phyloP scores from a whole-genome alignment of 2,329 filamentous ascomycete genomes.

The Epichloe elymi region DNA sequence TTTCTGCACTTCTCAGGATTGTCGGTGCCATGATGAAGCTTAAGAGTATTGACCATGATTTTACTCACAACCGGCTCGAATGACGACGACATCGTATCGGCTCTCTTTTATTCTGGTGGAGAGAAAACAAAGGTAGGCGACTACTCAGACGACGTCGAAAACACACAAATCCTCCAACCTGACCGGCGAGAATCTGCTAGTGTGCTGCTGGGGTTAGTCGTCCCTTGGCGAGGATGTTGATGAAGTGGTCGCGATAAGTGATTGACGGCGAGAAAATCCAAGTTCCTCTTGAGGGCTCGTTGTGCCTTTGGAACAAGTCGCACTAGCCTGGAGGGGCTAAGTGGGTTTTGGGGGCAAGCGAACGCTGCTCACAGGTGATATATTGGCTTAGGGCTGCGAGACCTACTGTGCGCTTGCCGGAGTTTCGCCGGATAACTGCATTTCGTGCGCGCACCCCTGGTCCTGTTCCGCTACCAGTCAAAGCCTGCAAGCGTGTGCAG shows the following conservation, averaged over 20 bases:
- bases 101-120: slow-evolving; percentile 20
- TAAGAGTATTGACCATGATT: neutral
- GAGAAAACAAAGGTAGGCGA: slow-evolving; percentile 18
- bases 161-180: slow-evolving; percentile 25
- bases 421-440: slow-evolving; percentile 14
- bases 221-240: slow-evolving; percentile 23
- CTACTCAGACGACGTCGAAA: slow-evolving; percentile 21
- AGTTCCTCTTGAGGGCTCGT: slow-evolving; percentile 25
- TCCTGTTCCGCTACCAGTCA: too few species aligned
- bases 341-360: slow-evolving; percentile 20
- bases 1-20: slow-evolving; percentile 1
- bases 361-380: slow-evolving; percentile 18
- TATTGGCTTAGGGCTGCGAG: slow-evolving; percentile 27
- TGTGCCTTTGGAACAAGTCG: slow-evolving; percentile 23
- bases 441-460: neutral
- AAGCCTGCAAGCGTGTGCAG: too few species aligned
- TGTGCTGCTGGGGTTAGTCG: slow-evolving; percentile 30
- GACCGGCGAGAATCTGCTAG: slow-evolving; percentile 25
- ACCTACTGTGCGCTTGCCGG: slow-evolving; percentile 22
- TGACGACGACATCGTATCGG: slow-evolving; percentile 46
- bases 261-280: slow-evolving; percentile 27
- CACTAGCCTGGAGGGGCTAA: slow-evolving; percentile 22
- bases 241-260: slow-evolving; percentile 28
- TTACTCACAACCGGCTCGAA: slow-evolving; percentile 59
- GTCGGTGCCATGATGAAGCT: slow-evolving; percentile 5